phyloP scores from a whole-genome alignment of 2,329 filamentous ascomycete genomes.

The Microsporum ferrugineum region DNA sequence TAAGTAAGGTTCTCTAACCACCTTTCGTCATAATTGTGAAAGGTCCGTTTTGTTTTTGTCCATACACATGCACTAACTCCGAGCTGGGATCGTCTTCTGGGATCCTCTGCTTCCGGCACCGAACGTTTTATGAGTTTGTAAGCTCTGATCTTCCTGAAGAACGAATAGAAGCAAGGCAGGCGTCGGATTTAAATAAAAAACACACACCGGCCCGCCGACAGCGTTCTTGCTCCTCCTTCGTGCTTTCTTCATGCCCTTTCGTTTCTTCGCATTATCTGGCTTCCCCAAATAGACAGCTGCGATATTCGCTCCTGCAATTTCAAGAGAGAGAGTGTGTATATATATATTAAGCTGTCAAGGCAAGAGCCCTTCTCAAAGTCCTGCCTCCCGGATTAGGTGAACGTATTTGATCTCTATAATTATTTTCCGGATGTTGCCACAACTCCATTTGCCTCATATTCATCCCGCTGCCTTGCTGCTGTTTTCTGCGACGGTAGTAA shows the following conservation, averaged over 20 bases:
- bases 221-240: not conserved
- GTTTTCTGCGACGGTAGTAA: slow-evolving; percentile 19
- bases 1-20: not conserved
- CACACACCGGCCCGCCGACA: not conserved
- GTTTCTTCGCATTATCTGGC: not conserved
- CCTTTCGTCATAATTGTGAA: not conserved
- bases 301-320: not conserved
- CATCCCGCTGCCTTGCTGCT: not conserved
- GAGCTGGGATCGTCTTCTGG: not conserved
- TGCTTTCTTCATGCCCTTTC: not conserved
- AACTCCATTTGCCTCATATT: not conserved
- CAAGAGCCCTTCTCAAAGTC: not conserved
- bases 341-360: not conserved
- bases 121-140: not conserved
- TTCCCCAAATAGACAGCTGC: not conserved
- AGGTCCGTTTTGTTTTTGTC: not conserved
- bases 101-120: not conserved
- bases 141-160: not conserved
- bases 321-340: not conserved
- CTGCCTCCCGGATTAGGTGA: not conserved
- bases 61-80: not conserved
- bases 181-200: not conserved
- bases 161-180: not conserved
- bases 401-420: not conserved
- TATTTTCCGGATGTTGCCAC: not conserved